These are phyloP conservation scores for Leccinum imitatum DNA, from an alignment of 768 basidiomycete species.

Conservation along the genomic window DNA sequence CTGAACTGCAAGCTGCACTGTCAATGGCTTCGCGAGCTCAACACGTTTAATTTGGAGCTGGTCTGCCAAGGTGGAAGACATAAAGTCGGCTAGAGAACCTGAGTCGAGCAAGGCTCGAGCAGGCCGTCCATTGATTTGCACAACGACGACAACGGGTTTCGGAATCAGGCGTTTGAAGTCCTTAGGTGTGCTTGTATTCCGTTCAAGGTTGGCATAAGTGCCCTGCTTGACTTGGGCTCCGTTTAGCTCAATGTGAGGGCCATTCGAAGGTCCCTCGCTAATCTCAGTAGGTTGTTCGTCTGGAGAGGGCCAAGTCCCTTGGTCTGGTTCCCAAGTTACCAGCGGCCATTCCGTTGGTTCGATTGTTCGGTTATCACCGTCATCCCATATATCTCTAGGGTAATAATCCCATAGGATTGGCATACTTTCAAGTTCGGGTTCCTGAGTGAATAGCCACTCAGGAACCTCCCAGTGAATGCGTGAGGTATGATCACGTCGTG, in stretches of 20 bases:
- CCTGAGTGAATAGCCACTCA: no score
- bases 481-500: no score
- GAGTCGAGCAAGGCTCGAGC: constrained; percentile 23
- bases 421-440: no score
- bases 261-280: no score
- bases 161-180: constrained; percentile 4
- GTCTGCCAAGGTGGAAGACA: constrained; percentile 29
- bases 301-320: no score
- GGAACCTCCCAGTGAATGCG: no score
- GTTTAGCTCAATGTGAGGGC: neutral
- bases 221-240: neutral
- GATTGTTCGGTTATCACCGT: no score
- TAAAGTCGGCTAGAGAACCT: constrained; percentile 33
- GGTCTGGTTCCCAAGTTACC: no score
- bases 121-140: constrained; percentile 19
- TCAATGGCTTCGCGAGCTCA: constrained; percentile 24
- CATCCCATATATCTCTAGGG: no score
- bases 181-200: rapidly evolving
- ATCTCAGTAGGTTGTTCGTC: no score
- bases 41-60: constrained; percentile 18
- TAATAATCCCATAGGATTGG: no score
- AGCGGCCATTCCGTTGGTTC: no score
- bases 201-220: neutral
- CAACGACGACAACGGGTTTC: constrained; percentile 7
- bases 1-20: constrained; percentile 29